Percentiles rank a stretch among this genome's conserved stretches.
Conservation (phyloP, 2,329 filamentous ascomycete species). For the Aspergillus pseudonomiae region DNA sequence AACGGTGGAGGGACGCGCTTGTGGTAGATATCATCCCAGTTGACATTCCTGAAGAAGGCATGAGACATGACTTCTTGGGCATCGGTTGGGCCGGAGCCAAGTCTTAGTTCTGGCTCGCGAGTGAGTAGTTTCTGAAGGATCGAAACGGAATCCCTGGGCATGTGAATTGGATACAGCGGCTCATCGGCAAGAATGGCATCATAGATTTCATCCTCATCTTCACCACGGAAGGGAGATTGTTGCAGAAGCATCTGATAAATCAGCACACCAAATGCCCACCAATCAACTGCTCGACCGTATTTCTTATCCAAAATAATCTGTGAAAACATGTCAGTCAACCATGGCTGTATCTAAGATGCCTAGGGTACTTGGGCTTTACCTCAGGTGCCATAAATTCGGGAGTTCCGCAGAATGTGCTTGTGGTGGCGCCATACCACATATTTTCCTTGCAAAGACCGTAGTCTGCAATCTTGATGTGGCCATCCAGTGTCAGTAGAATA, state of each 20-base stretch:
- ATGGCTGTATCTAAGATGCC: background rate
- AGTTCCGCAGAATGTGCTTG: conserved; percentile 98
- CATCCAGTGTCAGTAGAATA: conserved; percentile 90
- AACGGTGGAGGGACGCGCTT: conserved; percentile 91
- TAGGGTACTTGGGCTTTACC: conserved; percentile 54
- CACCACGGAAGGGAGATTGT: conserved; percentile 96
- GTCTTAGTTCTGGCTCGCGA: conserved; percentile 86
- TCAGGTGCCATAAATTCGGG: conserved; percentile 99
- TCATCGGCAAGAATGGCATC: conserved; percentile 97
- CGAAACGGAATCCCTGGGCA: conserved; percentile 96
- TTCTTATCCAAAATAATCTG: conserved; percentile 97
- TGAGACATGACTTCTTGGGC: conserved; percentile 99
- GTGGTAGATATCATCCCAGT: conserved; percentile 98
- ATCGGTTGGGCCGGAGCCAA: conserved; percentile 93
- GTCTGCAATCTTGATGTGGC: conserved; percentile 98
- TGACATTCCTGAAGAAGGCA: conserved; percentile 95
- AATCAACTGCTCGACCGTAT: conserved; percentile 94
- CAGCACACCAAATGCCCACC: conserved; percentile 98
- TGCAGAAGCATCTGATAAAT: conserved; percentile 99
- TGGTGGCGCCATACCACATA: conserved; percentile 98
- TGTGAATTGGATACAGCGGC: conserved; percentile 96
- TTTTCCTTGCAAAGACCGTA: conserved; percentile 99
- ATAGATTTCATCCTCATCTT: conserved; percentile 99
- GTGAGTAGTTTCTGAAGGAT: conserved; percentile 97
- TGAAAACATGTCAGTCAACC: conserved; percentile 23